Evolutionary conservation across 257 asterid species (phyloP).

Genomic region (Nicotiana obtusifolia): DNA sequence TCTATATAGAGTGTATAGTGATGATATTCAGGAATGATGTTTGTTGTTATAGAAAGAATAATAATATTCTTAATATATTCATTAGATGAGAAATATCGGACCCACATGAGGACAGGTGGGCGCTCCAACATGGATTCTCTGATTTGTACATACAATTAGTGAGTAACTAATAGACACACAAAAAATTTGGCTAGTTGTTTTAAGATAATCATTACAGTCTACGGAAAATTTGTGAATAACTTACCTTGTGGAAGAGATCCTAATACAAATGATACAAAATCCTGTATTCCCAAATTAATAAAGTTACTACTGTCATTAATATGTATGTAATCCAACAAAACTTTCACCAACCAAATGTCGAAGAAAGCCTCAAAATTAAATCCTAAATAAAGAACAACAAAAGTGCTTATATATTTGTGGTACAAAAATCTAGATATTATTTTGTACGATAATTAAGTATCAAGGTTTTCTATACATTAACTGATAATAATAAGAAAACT

Average conservation of each 20-base stretch:
- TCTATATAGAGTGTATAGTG: too few species aligned
- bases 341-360: background rate
- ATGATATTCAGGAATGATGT: too few species aligned
- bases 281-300: background rate
- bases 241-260: background rate
- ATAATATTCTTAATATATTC: too few species aligned
- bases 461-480: background rate
- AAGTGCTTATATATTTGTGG: background rate
- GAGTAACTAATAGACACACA: too few species aligned
- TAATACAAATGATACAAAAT: background rate
- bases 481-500: background rate
- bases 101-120: too few species aligned
- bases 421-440: background rate
- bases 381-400: background rate
- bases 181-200: background rate
- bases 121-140: too few species aligned
- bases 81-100: too few species aligned
- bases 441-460: background rate
- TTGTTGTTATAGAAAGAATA: too few species aligned
- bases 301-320: background rate
- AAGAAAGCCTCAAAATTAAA: too few species aligned
- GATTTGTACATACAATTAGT: too few species aligned
- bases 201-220: background rate
- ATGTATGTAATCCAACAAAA: background rate
- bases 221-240: background rate